Base-by-base conservation (phyloP, 225 moss, liverwort and hornwort genomes). In the Pleurozium schreberi region DNA sequence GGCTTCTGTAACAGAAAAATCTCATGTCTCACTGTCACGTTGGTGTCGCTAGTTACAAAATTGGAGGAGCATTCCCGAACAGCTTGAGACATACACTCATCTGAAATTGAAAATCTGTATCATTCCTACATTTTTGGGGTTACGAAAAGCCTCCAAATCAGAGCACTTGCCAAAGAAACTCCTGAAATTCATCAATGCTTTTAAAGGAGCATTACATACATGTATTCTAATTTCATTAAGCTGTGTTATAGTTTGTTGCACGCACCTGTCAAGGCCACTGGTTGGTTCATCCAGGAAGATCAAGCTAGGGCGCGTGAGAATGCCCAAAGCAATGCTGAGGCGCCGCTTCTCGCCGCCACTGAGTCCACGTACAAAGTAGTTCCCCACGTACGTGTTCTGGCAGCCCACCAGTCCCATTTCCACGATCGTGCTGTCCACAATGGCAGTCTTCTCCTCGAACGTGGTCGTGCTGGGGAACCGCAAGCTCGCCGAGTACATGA, bases 241-340 rank as follows among this genome's bases (percentile, higher is more conserved):
- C 12, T 18, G 42, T 19, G 59, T n/a, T n/a, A n/a, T 30, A 80
- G 80, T 30, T 80, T 42, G 59, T 57, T 58, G 42, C 30, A 19
- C 8, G 80, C 30, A 93, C 93, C 92, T 93, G 85, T 93, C 92
- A 9, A 93, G 91, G n/a, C 93, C 92, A 78, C 91, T 93, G 59
- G 92, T 93, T 34, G 93, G 93, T 77, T 93, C 92, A 63, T 92
- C 93, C 81, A 93, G 80, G 82, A 93, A 93, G 88, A 93, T 92
- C 91, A 93, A 88, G 83, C 71, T 84, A 18, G 93, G 93, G 49
- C 93, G 90, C 15, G 93, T 92, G 43, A 93, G 91, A 42, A 93
- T 92, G 85, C 92, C 91, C 92, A 93, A 71, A 3, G 93, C 92
- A 82, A 93, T 93, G 78, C 93, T 93, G 36, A 92, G 92, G 67